Evolutionary conservation across 352 stramenopile species (phyloP).

Genomic region (Phytophthora fragariae): DNA sequence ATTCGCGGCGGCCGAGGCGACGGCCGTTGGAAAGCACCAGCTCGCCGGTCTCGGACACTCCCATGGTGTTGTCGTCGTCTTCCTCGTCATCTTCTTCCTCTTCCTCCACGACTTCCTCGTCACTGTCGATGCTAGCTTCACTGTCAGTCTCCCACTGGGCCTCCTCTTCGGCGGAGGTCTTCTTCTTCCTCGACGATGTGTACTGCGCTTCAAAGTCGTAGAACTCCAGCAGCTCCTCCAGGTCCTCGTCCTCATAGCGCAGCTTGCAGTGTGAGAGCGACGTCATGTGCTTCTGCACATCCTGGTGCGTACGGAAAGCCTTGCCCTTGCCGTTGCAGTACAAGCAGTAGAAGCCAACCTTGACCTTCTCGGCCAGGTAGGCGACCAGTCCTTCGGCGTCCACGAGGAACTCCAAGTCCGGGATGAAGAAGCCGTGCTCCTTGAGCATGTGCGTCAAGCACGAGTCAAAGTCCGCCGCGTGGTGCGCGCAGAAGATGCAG

Average conservation of each 20-base stretch:
- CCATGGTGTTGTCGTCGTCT: conserved; percentile 55
- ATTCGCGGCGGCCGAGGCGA: conserved; percentile 89
- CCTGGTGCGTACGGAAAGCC: conserved; percentile 89
- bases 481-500: conserved; percentile 86
- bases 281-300: conserved; percentile 96
- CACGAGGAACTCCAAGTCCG: conserved; percentile 92
- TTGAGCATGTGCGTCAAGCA: conserved; percentile 93
- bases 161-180: conserved; percentile 43
- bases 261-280: conserved; percentile 93
- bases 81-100: conserved; percentile 57
- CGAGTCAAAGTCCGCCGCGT: conserved; percentile 67
- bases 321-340: conserved; percentile 95
- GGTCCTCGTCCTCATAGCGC: conserved; percentile 90
- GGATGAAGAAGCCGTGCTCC: conserved; percentile 96
- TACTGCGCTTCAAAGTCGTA: conserved; percentile 93
- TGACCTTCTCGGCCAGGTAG: conserved; percentile 97
- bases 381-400: conserved; percentile 92
- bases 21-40: conserved; percentile 87
- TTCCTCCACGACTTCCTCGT: conserved; percentile 80
- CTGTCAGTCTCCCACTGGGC: conserved; percentile 85
- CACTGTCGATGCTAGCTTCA: conserved; percentile 76
- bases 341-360: conserved; percentile 94
- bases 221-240: conserved; percentile 91
- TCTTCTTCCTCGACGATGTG: conserved; percentile 47
- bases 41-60: conserved; percentile 91